phyloP scores from a whole-genome alignment of 164 flowering plant species.

The Umbilicus rupestris region DNA sequence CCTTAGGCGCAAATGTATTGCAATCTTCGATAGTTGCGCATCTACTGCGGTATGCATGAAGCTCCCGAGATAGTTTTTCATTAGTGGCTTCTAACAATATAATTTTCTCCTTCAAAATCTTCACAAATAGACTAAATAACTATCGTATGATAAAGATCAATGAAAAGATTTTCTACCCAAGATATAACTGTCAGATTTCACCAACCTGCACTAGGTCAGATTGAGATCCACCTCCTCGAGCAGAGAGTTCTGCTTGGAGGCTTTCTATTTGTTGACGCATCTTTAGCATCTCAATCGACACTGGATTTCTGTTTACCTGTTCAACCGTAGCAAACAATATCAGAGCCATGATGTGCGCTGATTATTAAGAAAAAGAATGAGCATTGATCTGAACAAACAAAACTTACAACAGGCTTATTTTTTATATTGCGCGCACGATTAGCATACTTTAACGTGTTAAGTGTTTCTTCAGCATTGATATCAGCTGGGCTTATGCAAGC shows the following conservation, averaged over 20 bases:
- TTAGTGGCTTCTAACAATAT: conserved; percentile 93
- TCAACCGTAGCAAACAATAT: conserved; percentile 10
- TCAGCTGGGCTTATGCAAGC: conserved; percentile 99
- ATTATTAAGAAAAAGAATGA: background rate
- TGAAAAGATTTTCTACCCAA: background rate
- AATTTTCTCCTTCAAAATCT: conserved; percentile 86
- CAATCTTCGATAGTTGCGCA: conserved; percentile 70
- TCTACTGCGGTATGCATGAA: conserved; percentile 52
- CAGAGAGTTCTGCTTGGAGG: conserved; percentile 90
- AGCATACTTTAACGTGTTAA: conserved; percentile 96
- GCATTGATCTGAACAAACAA: background rate
- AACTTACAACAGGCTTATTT: conserved; percentile 93
- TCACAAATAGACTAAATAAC: conserved; percentile 10
- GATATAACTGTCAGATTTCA: background rate
- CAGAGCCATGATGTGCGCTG: background rate
- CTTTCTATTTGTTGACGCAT: conserved; percentile 93
- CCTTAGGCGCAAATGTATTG: conserved; percentile 54
- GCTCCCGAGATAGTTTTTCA: conserved; percentile 75
- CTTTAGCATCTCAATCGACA: conserved; percentile 78
- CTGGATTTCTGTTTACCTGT: conserved; percentile 91
- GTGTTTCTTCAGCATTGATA: conserved; percentile 96
- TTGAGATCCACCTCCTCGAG: conserved; percentile 58
- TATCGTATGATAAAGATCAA: background rate
- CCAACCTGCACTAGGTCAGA: conserved; percentile 80
- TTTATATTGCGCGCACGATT: conserved; percentile 98